Percentiles rank a stretch among this genome's conserved stretches.
These are phyloP conservation scores for Candolleomyces eurysporus DNA, from an alignment of 768 basidiomycete genomes.

Conservation along the genomic window DNA sequence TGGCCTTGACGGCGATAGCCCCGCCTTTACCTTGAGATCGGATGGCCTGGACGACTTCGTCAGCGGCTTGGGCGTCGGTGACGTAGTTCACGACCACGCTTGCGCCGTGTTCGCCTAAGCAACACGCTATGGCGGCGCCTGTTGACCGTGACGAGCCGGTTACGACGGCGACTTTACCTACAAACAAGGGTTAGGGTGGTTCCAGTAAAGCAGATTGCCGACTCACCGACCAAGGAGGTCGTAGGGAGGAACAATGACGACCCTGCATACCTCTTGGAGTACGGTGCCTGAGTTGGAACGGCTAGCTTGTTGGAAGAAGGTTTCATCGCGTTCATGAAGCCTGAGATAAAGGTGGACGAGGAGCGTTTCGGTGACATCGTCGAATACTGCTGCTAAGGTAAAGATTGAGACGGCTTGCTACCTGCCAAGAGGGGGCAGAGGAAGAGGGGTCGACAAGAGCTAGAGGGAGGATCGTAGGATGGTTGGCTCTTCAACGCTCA, in stretches of 20 bases:
- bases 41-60: slow-evolving; percentile 46
- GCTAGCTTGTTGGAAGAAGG: slow-evolving; percentile 4
- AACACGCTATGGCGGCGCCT: slow-evolving; percentile 52
- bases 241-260: slow-evolving; percentile 24
- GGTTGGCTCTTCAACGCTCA: neutral
- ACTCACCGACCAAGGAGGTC: slow-evolving; percentile 26
- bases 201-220: neutral
- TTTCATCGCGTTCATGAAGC: slow-evolving; percentile 8
- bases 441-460: neutral
- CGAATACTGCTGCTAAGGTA: neutral
- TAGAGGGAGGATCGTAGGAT: neutral
- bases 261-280: slow-evolving; percentile 6
- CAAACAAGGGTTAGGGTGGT: neutral
- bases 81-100: slow-evolving; percentile 59
- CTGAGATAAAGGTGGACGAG: slow-evolving; percentile 8
- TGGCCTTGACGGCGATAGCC: slow-evolving; percentile 51
- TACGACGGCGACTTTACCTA: slow-evolving; percentile 55
- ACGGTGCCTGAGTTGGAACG: slow-evolving; percentile 1
- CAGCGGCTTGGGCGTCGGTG: slow-evolving; percentile 36
- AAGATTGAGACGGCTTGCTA: neutral
- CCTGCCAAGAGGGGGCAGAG: neutral
- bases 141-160: slow-evolving; percentile 62
- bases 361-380: slow-evolving; percentile 6
- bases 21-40: slow-evolving; percentile 41
- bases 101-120: slow-evolving; percentile 56